Evolutionary conservation across 2,329 filamentous ascomycete species (phyloP), one percentile per base, ranked within the genome.

Genomic region (Pseudogymnoascus sp.): DNA sequence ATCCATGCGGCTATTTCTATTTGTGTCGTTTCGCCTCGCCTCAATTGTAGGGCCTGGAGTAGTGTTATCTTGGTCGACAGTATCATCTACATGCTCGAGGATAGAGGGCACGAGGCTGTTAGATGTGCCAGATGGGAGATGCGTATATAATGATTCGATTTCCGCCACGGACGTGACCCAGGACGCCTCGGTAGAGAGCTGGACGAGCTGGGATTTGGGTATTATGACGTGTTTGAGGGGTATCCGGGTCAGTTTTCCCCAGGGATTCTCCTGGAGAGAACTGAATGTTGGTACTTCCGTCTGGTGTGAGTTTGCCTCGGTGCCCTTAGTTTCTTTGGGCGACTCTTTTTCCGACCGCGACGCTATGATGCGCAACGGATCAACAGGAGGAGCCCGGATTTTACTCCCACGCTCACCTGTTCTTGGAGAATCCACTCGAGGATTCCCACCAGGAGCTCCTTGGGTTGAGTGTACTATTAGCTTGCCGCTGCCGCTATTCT

Each of bases 211-310:
- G 15, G 20, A 35, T 53, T 53, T 53, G n/a, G 47, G 47, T 53
- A 53, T 53, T 35, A 53, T 53, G 28, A 53, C 28, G 35, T 53
- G 47, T 15, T 53, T 53, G 47, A 53, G 47, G 9, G 47, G 47
- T 6, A 53, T 53, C 8, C 47, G 22, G 43, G 14, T 20, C 47
- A 53, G 9, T 6, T 35, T 53, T 33, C 47, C 28, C 47, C 47
- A 53, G 28, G 47, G 47, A 14, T 35, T 33, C 28, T 53, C 47
- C 9, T 53, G 28, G 28, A 20, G 15, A 1, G 15, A 20, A 53
- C 15, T 35, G 15, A 18, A 35, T 53, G 28, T 35, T 33, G 43
- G 4, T 11, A 4, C 35, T 20, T 53, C 18, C 6, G 15, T 18
- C 47, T 7, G 28, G 12, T 15, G 47, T 11, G 28, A 53, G 47